Evolutionary conservation across 345 rosid genomes (phyloP), one percentile per base, ranked within the genome.

Genomic region (Geranium brycei): DNA sequence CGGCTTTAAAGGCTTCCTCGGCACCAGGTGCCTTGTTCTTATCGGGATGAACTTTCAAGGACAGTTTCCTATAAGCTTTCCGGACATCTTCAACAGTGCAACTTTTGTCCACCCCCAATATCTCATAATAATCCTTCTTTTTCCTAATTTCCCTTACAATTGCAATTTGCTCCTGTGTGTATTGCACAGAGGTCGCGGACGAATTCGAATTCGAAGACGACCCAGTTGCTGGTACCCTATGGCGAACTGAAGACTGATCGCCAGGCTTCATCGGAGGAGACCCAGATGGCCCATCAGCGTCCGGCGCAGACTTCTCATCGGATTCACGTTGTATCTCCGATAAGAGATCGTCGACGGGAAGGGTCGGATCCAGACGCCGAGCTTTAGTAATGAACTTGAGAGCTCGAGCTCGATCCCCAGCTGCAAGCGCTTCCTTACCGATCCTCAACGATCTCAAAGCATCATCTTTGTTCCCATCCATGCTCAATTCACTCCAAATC

Each of bases 381-480:
- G 99, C 99, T 80, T 93, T 93, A 32, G 64, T 57, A 40, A 93
- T 61, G 78, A 89, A 93, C 69, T 87, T 93, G 28, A 82, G 69
- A 35, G 96, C 97, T 23, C 97, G 97, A 51, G 79, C 62, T 40
- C 79, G 85, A 74, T 93, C 95, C 47, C 97, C 97, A 0, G 90
- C 73, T 65, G 83, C 74, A 30, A 87, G 69, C 0, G 96, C 95
- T 4, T 81, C 84, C 71, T 85, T 89, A 19, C 85, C 95, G 77
- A 93, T 89, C 72, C 71, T 79, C 73, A 93, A 63, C 76, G 90
- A 89, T 73, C 88, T 93, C 68, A 90, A 79, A 4, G 96, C 99
- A 31, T 93, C 97, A 60, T 89, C 99, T 70, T 89, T 89, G 78
- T 93, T 93, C 40, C 99, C 87, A 60, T 93, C 97, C 99, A 92